A percentile compares a stretch with the other conserved stretches of the same genome.
phyloP scores from a whole-genome alignment of 2,329 filamentous ascomycete genomes.

The Pseudocercospora pini-densiflorae region DNA sequence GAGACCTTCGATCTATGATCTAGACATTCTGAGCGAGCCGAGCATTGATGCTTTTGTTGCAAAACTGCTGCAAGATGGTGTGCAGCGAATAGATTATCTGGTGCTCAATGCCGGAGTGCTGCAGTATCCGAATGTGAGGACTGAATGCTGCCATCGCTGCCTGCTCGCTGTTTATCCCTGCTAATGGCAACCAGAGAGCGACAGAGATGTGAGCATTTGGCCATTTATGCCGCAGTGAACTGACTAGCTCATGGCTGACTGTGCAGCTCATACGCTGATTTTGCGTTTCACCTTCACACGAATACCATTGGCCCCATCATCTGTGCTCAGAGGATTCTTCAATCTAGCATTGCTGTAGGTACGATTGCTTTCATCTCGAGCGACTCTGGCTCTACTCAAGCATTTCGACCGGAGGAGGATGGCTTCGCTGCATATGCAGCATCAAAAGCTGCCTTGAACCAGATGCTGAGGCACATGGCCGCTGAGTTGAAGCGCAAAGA shows the following conservation, averaged over 20 bases:
- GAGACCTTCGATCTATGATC: conserved; percentile 1
- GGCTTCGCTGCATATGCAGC: conserved; percentile 63
- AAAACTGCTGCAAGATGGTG: conserved; percentile 18
- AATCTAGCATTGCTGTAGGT: conserved; percentile 52
- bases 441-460: conserved; percentile 62
- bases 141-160: neutral
- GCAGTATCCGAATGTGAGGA: conserved; percentile 60
- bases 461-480: conserved; percentile 60
- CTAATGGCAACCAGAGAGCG: conserved; percentile 48
- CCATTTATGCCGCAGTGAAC: neutral
- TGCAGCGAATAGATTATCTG: conserved; percentile 53
- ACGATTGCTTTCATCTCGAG: conserved; percentile 62
- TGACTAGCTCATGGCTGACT: neutral
- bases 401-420: conserved; percentile 61
- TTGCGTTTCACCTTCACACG: conserved; percentile 60
- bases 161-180: neutral
- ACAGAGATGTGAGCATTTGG: conserved; percentile 52
- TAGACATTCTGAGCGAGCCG: neutral
- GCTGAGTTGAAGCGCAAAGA: conserved; percentile 58
- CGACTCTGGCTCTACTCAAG: conserved; percentile 58
- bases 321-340: conserved; percentile 57
- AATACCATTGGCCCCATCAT: conserved; percentile 65
- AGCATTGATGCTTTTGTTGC: conserved; percentile 17
- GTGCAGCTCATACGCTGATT: conserved; percentile 56
- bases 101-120: conserved; percentile 63